Base-by-base conservation (phyloP, 306 rosid genomes). In the Fagus crenata region DNA sequence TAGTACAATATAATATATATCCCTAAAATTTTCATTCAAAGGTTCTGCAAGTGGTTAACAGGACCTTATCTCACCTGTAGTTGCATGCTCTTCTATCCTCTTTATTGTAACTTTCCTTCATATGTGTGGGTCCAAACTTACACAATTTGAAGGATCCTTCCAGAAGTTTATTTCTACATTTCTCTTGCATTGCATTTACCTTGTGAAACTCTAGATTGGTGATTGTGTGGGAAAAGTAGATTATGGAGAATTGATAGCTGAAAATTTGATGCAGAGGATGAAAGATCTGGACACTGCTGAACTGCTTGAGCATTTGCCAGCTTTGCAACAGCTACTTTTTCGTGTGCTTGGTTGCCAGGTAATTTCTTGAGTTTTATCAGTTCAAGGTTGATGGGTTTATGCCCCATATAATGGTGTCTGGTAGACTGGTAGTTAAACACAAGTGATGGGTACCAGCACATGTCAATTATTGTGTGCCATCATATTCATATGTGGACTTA, bases 291-390 rank as follows among this genome's bases (percentile, higher is more conserved):
- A 90, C 59, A 93, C 99, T 79, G 83, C 77, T 4, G 98, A 92
- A 77, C 77, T 96, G 89, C 93, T 96, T 74, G 96, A 89, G 86
- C 99, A 93, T 82, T 86, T 96, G 88, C 96, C 99, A 76, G 91
- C 96, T 35, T 85, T 96, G 75, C 99, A 96, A 73, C 90, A 92
- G 87, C 97, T 96, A 78, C 98, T 93, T 55, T 87, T 80, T 76
- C 93, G 99, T 58, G 97, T 91, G 76, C 89, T 89, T 83, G 86
- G 87, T 82, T 96, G 99, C 83, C 97, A 89, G 97, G 99, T 91
- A 86, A 81, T 69, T 71, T 72, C 78, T 61, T 51, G 35, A 60
- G 32, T 72, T 40, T 56, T 12, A 82, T 3, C 49, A 18, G 33
- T 76, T 71, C 72, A 31, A 73, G 76, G 67, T 78, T 61, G 59